phyloP scores from a whole-genome alignment of 2,329 filamentous ascomycete species.

The Trematosphaeria pertusa region DNA sequence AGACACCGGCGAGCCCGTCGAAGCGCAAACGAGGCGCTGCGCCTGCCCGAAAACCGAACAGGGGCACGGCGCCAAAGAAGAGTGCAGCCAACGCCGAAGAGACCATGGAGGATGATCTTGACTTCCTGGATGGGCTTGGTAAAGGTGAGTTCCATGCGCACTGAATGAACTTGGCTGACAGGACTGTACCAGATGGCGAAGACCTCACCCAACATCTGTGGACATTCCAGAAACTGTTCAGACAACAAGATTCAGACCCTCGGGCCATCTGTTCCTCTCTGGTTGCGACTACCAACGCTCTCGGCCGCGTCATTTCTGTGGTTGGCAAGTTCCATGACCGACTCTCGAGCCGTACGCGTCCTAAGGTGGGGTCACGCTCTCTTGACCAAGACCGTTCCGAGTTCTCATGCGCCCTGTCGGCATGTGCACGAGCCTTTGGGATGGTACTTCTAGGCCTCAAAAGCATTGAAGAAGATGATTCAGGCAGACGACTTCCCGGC shows the following conservation, averaged over 20 bases:
- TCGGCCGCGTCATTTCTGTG: slow-evolving; percentile 32
- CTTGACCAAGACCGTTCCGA: slow-evolving; percentile 34
- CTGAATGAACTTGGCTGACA: slow-evolving; percentile 10
- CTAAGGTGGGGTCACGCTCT: slow-evolving; percentile 13
- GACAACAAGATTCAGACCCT: slow-evolving; percentile 17
- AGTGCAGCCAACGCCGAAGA: too few species aligned
- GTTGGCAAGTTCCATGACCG: slow-evolving; percentile 28
- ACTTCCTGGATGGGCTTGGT: slow-evolving; percentile 35
- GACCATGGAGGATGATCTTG: slow-evolving; percentile 33
- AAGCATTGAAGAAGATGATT: slow-evolving; percentile 23
- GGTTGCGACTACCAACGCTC: slow-evolving; percentile 25
- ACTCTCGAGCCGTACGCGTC: slow-evolving; percentile 18
- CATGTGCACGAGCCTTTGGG: slow-evolving; percentile 40
- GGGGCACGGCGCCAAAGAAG: too few species aligned
- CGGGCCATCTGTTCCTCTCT: slow-evolving; percentile 35
- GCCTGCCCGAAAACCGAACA: too few species aligned
- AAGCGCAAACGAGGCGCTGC: slow-evolving; percentile 29
- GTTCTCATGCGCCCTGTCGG: slow-evolving; percentile 32
- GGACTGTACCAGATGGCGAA: slow-evolving; percentile 20
- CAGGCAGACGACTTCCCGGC: slow-evolving; percentile 21
- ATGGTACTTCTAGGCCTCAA: slow-evolving; percentile 39
- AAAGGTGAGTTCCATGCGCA: slow-evolving; percentile 20
- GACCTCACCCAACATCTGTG: slow-evolving; percentile 38
- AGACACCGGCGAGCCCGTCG: slow-evolving; percentile 5
- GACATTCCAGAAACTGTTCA: slow-evolving; percentile 36